Evolutionary conservation across 78 protist species (phyloP), one percentile per base, ranked within the genome.

Genomic region (Creolimax fragrantissima): DNA sequence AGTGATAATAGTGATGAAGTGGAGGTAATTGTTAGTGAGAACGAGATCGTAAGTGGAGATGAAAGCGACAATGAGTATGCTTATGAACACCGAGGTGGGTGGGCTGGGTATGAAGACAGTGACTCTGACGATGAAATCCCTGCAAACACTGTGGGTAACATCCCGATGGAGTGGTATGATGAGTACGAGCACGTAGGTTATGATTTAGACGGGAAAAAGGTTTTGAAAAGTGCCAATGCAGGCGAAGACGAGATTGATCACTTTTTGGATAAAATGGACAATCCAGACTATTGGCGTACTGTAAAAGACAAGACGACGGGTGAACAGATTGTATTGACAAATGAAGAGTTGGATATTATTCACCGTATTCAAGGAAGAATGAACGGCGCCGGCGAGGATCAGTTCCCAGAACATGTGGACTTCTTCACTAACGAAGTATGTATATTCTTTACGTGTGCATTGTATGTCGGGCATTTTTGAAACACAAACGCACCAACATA

Each of bases 101-200:
- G 74, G 91, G 81, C 43, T 5, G 91, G 91, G 24, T 58, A 43
- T 41, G 91, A 43, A 11, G 90, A 86, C 7, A 41, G 90, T 42
- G 90, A 86, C n/a, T 32, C n/a, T 0, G 90, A 86, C 4, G 90
- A 86, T 36, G 90, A 86, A 45, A 41, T 42, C 41, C 90, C 90
- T 86, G 90, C 91, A 89, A 97, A 96, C 83, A 74, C 94, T 35
- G 81, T 96, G 32, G 98, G 99, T 44, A 91, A 95, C 85, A 90
- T 98, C 17, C 99, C 99, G 5, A 5, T 97, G 39, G 97, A 96
- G 90, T 98, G 98, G 99, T 98, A 97, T 93, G 94, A 96, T 3
- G 99, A 97, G 41, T 91, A 93, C 35, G 97, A 95, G 84, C 99
- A 98, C 95, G 94, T 97, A 35, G 99, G 99, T 42, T 98, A 98